Evolutionary conservation across 2,329 filamentous ascomycete species (phyloP).

Genomic region (Chaetomium sp.): DNA sequence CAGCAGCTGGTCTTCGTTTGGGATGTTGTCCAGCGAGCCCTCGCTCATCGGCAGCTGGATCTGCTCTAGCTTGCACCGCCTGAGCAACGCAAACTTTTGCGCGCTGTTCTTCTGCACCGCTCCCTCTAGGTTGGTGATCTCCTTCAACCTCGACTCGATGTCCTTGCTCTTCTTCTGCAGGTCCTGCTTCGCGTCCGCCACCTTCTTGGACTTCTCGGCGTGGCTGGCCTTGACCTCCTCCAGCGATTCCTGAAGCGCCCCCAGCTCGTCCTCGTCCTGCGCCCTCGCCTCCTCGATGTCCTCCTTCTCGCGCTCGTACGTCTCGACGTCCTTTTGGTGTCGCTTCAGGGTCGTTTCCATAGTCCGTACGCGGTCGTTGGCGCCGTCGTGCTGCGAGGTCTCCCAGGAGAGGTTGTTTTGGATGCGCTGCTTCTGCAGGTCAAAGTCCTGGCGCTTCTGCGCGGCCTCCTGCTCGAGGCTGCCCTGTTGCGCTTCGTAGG

Average conservation of each 20-base stretch:
- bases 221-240: slow-evolving; percentile 52
- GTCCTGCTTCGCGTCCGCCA: slow-evolving; percentile 71
- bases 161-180: slow-evolving; percentile 79
- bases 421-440: slow-evolving; percentile 72
- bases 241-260: slow-evolving; percentile 65
- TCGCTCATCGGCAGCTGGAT: slow-evolving; percentile 73
- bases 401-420: slow-evolving; percentile 56
- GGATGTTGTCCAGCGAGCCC: slow-evolving; percentile 76
- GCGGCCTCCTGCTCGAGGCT: slow-evolving; percentile 84
- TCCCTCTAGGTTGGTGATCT: slow-evolving; percentile 72
- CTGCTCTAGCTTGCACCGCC: slow-evolving; percentile 89
- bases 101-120: slow-evolving; percentile 81
- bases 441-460: slow-evolving; percentile 80
- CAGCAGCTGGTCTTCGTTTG: slow-evolving; percentile 75
- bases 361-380: slow-evolving; percentile 60
- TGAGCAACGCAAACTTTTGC: slow-evolving; percentile 74
- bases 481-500: slow-evolving; percentile 90
- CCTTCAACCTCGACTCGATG: slow-evolving; percentile 66
- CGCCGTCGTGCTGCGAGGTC: slow-evolving; percentile 45
- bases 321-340: slow-evolving; percentile 61
- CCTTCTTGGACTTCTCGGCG: slow-evolving; percentile 59
- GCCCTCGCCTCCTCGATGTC: slow-evolving; percentile 68
- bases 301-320: slow-evolving; percentile 66
- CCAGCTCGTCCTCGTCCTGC: slow-evolving; percentile 67
- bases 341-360: slow-evolving; percentile 61